Evolutionary conservation across 2,329 filamentous ascomycete species (phyloP), one percentile per base, ranked within the genome.

Genomic region (Hirsutella rhossiliensis): DNA sequence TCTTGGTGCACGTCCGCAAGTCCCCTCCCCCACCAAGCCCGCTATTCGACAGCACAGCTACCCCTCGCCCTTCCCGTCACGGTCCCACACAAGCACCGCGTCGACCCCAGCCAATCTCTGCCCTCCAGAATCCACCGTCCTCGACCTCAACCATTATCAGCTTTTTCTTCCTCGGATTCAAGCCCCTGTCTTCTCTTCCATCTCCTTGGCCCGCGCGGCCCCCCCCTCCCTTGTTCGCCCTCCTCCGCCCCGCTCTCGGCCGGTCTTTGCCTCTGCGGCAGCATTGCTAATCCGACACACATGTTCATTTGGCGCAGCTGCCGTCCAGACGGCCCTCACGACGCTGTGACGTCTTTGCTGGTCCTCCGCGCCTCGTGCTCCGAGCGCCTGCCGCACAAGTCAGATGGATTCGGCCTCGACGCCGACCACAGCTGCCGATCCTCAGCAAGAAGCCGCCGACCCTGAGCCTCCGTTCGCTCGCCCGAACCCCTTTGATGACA

Each of bases 401-500:
- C 72, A 67, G 66, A 76, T 76, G 73, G 72, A 75, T 67, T 68
- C 64, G 60, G 62, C 66, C 59, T 65, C 67, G 57, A 65, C 56
- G 56, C 63, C 67, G 51, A 62, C 65, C 57, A 71, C 75, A 62
- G 65, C 66, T 61, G 69, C 65, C 69, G 73, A 42, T 29, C 28
- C 40, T 18, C 43, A 30, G 44, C 19, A 76, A 65, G 73, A 74
- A 62, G 72, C 73, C 56, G 67, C 69, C 62, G 80, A 76, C 55
- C 73, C 74, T 62, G 78, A 82, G 66, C 73, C 75, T 60, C 71
- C 71, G 61, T 75, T 76, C 55, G 77, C 73, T 52, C 73, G 78
- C 49, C 75, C 75, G 43, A 80, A 82, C 51, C 78, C 78, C 36
- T 82, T 81, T 58, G 71, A 79, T 63, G 76, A 80, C 61, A 66